phyloP scores from a whole-genome alignment of 2,329 filamentous ascomycete genomes.

The Hymenoscyphus linearis region DNA sequence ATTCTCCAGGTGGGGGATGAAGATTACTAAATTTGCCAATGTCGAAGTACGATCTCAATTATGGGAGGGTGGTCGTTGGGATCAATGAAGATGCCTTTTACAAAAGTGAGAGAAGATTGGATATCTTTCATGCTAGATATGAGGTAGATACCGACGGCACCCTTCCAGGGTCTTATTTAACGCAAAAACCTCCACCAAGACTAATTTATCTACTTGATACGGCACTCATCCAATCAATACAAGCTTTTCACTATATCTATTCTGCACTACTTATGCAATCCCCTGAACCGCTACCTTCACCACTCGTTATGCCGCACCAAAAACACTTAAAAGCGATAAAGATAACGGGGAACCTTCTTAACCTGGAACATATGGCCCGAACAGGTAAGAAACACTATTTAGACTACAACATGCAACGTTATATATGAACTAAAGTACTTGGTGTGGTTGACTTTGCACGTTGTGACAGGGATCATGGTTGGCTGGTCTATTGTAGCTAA shows the following conservation, averaged over 20 bases:
- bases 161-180: too few species aligned
- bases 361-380: neutral
- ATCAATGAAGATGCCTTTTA: too few species aligned
- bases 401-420: constrained; percentile 3
- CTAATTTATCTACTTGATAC: neutral
- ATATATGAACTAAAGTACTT: constrained; percentile 2
- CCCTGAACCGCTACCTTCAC: neutral
- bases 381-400: neutral
- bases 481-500: neutral
- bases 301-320: neutral
- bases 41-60: neutral
- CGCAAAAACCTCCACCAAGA: neutral
- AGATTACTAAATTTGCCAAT: neutral
- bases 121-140: too few species aligned
- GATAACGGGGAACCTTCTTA: neutral
- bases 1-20: neutral
- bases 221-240: neutral
- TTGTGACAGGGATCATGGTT: neutral
- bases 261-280: neutral
- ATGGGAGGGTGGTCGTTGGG: neutral
- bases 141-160: too few species aligned
- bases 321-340: neutral
- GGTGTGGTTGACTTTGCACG: neutral
- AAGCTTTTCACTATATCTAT: neutral
- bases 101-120: too few species aligned